A percentile compares a stretch with the other conserved stretches of the same genome.
phyloP scores from a whole-genome alignment of 2,329 filamentous ascomycete genomes.

The Apiospora arundinis region DNA sequence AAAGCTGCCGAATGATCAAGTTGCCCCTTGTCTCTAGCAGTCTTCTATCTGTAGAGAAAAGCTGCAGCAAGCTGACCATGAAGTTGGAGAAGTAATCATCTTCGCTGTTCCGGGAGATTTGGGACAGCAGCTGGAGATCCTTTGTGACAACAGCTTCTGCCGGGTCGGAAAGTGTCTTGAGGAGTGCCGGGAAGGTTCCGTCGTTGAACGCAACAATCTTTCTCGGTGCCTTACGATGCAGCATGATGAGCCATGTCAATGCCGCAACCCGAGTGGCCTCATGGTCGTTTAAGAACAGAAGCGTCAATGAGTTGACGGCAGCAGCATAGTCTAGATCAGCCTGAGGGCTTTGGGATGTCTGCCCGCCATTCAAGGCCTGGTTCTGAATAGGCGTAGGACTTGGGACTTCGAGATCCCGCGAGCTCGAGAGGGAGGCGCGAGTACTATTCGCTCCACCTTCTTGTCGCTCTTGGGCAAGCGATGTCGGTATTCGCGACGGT shows the following conservation, averaged over 20 bases:
- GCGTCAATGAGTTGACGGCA: conserved; percentile 88
- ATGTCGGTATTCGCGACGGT: conserved; percentile 48
- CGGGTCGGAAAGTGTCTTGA: conserved; percentile 95
- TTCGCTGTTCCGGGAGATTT: conserved; percentile 95
- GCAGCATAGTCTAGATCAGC: conserved; percentile 93
- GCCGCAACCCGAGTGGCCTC: conserved; percentile 94
- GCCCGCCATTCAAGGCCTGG: conserved; percentile 51
- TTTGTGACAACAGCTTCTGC: conserved; percentile 95
- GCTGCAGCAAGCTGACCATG: conserved; percentile 94
- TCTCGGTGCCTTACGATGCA: conserved; percentile 91
- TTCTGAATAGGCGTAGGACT: conserved; percentile 59
- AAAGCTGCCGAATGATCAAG: conserved; percentile 93
- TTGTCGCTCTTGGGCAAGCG: conserved; percentile 50
- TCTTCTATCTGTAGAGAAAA: conserved; percentile 93
- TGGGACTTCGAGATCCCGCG: conserved; percentile 58
- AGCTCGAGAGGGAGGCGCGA: conserved; percentile 59
- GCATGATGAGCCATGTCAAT: conserved; percentile 95
- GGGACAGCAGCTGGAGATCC: conserved; percentile 89
- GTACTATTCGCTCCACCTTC: conserved; percentile 54
- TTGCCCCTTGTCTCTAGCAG: conserved; percentile 93
- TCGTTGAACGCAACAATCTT: conserved; percentile 97
- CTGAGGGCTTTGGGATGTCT: conserved; percentile 50
- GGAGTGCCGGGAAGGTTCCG: conserved; percentile 91
- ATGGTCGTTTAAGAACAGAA: conserved; percentile 95
- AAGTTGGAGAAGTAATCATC: conserved; percentile 98